Evolutionary conservation across 2,329 filamentous ascomycete species (phyloP), one percentile per base, ranked within the genome.

Genomic region (Aspergillus sp.): DNA sequence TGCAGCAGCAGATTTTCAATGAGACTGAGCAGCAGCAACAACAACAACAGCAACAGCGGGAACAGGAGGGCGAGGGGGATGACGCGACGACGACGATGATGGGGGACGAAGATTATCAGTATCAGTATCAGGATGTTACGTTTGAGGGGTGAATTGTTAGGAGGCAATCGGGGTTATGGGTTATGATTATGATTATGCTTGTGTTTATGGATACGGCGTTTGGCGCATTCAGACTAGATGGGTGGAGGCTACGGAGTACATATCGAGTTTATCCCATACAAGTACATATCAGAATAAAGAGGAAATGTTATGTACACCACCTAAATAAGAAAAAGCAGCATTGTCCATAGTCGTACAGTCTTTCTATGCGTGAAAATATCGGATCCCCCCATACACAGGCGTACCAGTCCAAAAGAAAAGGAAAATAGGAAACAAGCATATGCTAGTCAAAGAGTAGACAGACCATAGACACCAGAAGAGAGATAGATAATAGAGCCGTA

Each of bases 1-100:
- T 98, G 73, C 91, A 98, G 78, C 91, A 97, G 77, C 88, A 97
- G 78, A 88, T 94, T 60, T 83, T 85, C 52, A 86, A 83, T 69
- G 85, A 68, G 57, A 63, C 62, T 53, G 63, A 66, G 48, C 60
- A 58, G 44, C 57, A 64, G 30, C 62, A 63, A 44, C 58, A 63
- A 41, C 50, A 64, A 48, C 54, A 59, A 27, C 49, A 58, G 29
- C 41, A 51, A 10, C 40, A 52, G 38, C 38, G 51, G 26, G 36
- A 46, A 9, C 43, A 52, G 34, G 41, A 40, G 36, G 55, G 56
- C 38, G 49, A 53, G 46, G 54, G 52, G 43, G 55, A 44, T 52
- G 43, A 46, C 44, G 45, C 19, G 19, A 39, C 29, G 51, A 42
- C 26, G 56, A 45, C 49, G 53, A 55, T 12, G 54, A 50, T 42